Conservation (phyloP, 768 basidiomycete species). For the Clathrus columnatus region DNA sequence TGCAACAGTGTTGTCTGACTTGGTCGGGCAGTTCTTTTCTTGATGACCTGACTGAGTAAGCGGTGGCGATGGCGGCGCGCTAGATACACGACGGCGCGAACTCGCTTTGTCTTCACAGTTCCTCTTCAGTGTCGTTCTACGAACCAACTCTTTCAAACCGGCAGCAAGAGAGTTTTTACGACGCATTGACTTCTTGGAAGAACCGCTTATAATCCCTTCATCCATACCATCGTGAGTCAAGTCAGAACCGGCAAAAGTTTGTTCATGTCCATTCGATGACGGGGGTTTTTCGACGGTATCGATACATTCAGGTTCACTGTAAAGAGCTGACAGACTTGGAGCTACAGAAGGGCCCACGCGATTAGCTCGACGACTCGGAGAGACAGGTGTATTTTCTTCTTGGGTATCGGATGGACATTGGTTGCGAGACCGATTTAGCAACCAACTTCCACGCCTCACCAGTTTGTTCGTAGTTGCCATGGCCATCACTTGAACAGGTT, state of each 20-base stretch:
- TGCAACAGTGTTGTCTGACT: not conserved
- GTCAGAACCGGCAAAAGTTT: too few relatives aligned
- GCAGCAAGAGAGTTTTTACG: constrained; percentile 4
- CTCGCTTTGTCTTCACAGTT: not conserved
- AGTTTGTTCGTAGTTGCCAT: constrained; percentile 47
- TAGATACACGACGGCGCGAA: constrained; percentile 40
- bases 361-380: not conserved
- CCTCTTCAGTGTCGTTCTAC: not conserved
- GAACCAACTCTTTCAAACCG: constrained; percentile 1
- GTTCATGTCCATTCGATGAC: not conserved
- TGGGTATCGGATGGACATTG: too few relatives aligned
- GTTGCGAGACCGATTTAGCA: constrained; percentile 15
- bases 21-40: not conserved
- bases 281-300: not conserved
- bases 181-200: not conserved
- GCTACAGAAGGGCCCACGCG: not conserved
- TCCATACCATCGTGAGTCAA: not conserved
- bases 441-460: constrained; percentile 61
- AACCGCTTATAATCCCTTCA: not conserved
- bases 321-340: not conserved
- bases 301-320: not conserved
- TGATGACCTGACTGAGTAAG: not conserved
- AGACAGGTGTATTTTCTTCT: not conserved
- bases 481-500: constrained; percentile 27
- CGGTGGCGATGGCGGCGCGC: constrained; percentile 28